Percentiles rank a stretch among this genome's conserved stretches.
Evolutionary conservation across 352 stramenopile genomes (phyloP).

Genomic region (Phytopythium oedochilum): DNA sequence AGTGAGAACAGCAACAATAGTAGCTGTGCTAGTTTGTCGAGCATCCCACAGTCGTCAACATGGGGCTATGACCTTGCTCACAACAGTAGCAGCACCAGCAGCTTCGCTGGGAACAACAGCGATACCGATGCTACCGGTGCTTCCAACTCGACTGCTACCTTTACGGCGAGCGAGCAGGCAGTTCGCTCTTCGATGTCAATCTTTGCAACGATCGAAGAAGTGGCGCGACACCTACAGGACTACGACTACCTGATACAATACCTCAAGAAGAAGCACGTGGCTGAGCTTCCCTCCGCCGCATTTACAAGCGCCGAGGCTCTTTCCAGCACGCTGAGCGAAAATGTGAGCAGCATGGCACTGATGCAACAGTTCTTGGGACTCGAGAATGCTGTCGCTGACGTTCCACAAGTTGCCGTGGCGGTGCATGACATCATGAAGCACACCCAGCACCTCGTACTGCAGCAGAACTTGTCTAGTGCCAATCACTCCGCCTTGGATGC

Average conservation of each 20-base stretch:
- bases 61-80: neutral
- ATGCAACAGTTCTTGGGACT: constrained; percentile 23
- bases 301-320: constrained; percentile 27
- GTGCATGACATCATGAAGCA: neutral
- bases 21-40: constrained; percentile 2
- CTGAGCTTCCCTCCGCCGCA: neutral
- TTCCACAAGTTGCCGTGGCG: constrained; percentile 23
- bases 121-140: neutral
- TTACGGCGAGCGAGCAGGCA: constrained; percentile 12
- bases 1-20: constrained; percentile 3
- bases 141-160: constrained; percentile 8
- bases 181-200: constrained; percentile 27
- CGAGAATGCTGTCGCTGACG: constrained; percentile 19
- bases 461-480: neutral
- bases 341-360: constrained; percentile 23
- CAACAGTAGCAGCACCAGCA: constrained; percentile 1
- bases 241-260: constrained; percentile 50
- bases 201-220: constrained; percentile 42
- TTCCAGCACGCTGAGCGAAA: constrained; percentile 28
- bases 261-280: constrained; percentile 14
- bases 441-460: neutral
- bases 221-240: constrained; percentile 53
- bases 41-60: neutral
- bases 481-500: no score
- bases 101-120: neutral